Conservation (phyloP, 192 early-diverging fungal species). For the Coemansia sp. region DNA sequence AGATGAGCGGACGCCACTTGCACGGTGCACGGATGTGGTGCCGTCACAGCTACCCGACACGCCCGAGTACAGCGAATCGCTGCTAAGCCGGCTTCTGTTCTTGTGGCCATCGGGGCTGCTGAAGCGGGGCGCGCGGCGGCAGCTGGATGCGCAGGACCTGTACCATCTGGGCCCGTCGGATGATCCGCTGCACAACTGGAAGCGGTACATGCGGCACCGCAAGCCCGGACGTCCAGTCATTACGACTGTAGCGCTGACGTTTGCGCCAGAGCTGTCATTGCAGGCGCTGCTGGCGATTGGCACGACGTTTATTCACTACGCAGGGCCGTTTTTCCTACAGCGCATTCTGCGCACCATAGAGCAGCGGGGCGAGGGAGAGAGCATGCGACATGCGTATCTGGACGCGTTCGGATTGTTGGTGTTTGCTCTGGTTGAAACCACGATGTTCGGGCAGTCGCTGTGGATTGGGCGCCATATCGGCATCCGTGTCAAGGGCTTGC, state of each 20-base stretch:
- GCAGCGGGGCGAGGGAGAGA: constrained; percentile 17
- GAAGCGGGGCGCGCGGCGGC: constrained; percentile 46
- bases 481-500: constrained; percentile 57
- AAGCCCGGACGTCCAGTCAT: constrained; percentile 31
- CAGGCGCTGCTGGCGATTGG: constrained; percentile 40
- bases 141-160: constrained; percentile 61
- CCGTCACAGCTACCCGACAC: constrained; percentile 19
- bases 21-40: constrained; percentile 11
- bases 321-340: constrained; percentile 58
- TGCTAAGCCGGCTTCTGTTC: constrained; percentile 47
- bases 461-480: constrained; percentile 63
- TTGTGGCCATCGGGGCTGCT: constrained; percentile 60
- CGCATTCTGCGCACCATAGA: constrained; percentile 57
- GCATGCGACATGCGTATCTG: constrained; percentile 45
- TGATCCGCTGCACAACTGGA: constrained; percentile 41
- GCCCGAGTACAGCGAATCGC: constrained; percentile 25
- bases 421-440: constrained; percentile 32
- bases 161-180: constrained; percentile 53
- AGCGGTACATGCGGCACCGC: constrained; percentile 18
- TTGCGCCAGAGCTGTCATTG: constrained; percentile 41
- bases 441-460: constrained; percentile 53
- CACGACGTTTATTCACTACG: constrained; percentile 34
- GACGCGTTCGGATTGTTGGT: constrained; percentile 61
- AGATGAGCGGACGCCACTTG: constrained; percentile 16
- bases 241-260: constrained; percentile 24